phyloP scores from a whole-genome alignment of 2,329 filamentous ascomycete species.

The Tolypocladium inflatum region DNA sequence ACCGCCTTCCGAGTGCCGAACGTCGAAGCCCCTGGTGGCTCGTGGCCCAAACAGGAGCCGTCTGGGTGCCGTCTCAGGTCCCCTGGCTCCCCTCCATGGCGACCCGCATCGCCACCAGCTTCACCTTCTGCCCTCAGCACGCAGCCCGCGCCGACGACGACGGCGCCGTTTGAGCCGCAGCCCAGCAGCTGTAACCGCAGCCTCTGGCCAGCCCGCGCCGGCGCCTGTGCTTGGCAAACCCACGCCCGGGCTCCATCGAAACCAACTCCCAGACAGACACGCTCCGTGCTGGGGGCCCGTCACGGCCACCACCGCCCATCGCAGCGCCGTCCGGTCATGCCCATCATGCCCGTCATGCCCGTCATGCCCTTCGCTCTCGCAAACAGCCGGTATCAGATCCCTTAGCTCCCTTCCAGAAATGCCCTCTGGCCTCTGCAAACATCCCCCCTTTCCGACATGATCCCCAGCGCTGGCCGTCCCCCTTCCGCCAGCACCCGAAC shows the following conservation, averaged over 20 bases:
- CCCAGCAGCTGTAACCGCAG: background rate
- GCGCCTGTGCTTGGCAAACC: background rate
- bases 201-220: background rate
- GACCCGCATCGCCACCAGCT: background rate
- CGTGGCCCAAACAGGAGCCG: conserved; percentile 15
- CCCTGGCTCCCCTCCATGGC: background rate
- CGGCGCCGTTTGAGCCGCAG: background rate
- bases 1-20: background rate
- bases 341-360: background rate
- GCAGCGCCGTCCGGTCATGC: background rate
- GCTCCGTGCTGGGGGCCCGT: background rate
- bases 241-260: background rate
- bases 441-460: background rate
- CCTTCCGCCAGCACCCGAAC: background rate
- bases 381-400: background rate
- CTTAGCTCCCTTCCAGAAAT: background rate
- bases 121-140: background rate
- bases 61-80: conserved; percentile 19
- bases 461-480: background rate
- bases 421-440: background rate
- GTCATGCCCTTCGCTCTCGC: background rate
- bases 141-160: background rate
- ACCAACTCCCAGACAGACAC: background rate
- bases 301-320: background rate
- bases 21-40: background rate